These are phyloP conservation scores for Cytospora piceae DNA, from an alignment of 2,329 filamentous ascomycete genomes.

Conservation along the genomic window DNA sequence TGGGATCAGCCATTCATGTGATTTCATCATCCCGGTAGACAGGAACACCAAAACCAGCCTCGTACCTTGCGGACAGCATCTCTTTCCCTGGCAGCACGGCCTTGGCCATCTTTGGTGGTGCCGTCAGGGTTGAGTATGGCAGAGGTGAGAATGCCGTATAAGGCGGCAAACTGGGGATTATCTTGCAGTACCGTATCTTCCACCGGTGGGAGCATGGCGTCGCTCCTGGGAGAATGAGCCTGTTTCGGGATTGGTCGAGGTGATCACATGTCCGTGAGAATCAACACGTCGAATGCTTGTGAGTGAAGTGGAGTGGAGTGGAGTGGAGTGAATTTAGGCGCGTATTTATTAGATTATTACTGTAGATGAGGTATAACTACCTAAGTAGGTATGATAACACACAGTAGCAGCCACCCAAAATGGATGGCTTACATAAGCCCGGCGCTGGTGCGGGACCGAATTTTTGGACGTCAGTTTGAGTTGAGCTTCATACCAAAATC, in stretches of 20 bases:
- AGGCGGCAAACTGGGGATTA: conserved; percentile 63
- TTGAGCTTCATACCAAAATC: neutral
- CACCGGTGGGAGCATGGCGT: conserved; percentile 60
- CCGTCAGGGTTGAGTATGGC: conserved; percentile 60
- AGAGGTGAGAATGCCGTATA: conserved; percentile 59
- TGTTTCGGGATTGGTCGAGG: neutral
- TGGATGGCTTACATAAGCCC: conserved; percentile 13
- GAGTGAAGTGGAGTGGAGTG: too few relatives aligned
- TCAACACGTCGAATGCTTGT: neutral
- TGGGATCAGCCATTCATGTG: neutral
- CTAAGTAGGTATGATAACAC: too few relatives aligned
- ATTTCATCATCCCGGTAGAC: neutral
- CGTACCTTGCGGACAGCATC: conserved; percentile 53
- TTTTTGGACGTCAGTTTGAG: neutral
- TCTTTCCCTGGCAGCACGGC: conserved; percentile 49
- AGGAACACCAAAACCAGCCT: conserved; percentile 24
- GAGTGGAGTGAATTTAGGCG: too few relatives aligned
- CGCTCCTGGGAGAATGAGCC: conserved; percentile 8
- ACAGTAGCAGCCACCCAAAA: too few relatives aligned
- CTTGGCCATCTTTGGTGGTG: conserved; percentile 57
- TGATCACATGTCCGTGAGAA: neutral
- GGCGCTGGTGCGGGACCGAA: neutral
- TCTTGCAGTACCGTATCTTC: conserved; percentile 57
- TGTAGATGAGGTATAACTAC: too few relatives aligned
- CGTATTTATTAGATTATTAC: too few relatives aligned